Evolutionary conservation across 202 grass and related monocot genomes (phyloP).

Genomic region (Sporobolus alterniflorus): DNA sequence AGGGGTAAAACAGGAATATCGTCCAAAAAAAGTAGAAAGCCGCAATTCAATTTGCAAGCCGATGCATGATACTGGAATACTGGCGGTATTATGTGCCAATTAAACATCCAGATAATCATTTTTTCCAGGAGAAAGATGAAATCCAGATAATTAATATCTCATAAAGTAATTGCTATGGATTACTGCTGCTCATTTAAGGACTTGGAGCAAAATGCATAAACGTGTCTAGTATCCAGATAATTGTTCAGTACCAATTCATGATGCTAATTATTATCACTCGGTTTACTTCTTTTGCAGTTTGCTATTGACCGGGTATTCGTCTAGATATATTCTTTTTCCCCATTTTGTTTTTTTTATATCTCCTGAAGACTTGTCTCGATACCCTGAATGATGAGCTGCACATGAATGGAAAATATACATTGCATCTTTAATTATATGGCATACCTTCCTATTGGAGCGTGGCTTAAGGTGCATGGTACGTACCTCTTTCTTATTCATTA

Average conservation of each 20-base stretch:
- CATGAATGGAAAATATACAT: neutral
- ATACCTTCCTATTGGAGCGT: no score
- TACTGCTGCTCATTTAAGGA: neutral
- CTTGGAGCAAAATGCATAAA: neutral
- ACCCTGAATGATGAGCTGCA: neutral
- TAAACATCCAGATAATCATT: neutral
- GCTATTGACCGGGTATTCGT: neutral
- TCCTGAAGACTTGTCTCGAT: neutral
- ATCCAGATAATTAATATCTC: neutral
- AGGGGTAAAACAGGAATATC: neutral
- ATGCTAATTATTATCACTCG: neutral
- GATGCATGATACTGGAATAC: conserved; percentile 17
- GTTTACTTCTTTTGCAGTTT: neutral
- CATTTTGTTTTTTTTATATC: neutral
- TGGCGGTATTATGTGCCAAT: neutral
- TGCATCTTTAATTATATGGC: no score
- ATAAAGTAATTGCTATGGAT: neutral
- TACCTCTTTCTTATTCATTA: no score
- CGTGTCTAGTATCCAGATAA: neutral
- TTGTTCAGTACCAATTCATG: neutral
- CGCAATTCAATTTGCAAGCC: neutral
- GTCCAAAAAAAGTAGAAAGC: neutral
- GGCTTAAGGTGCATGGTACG: no score
- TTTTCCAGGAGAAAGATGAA: neutral
- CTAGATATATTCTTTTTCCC: neutral